A percentile compares a stretch with the other conserved stretches of the same genome.
Conservation (phyloP, 768 basidiomycete species). For the Boletus rex-veris region DNA sequence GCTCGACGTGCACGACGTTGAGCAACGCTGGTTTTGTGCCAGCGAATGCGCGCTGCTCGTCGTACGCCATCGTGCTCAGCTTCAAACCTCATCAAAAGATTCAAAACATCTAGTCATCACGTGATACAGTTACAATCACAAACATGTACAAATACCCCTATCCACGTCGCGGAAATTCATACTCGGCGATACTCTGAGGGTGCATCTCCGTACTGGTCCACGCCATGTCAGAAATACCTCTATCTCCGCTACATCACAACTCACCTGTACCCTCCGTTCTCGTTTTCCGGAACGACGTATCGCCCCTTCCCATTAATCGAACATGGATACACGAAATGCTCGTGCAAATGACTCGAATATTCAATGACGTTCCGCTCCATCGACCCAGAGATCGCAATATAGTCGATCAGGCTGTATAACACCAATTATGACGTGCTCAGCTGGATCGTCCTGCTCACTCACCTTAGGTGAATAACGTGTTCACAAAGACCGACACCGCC, state of each 20-base stretch:
- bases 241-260: slow-evolving; percentile 5
- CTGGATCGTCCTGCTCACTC: slow-evolving; percentile 8
- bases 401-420: slow-evolving; percentile 74
- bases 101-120: slow-evolving; percentile 7
- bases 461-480: slow-evolving; percentile 84
- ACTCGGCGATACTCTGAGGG: slow-evolving; percentile 63
- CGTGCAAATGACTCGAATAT: slow-evolving; percentile 83
- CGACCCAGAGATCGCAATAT: slow-evolving; percentile 65
- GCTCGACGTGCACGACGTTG: slow-evolving; percentile 13
- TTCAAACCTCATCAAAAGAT: slow-evolving; percentile 7
- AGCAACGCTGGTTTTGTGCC: slow-evolving; percentile 6
- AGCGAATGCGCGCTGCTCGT: slow-evolving; percentile 17
- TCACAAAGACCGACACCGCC: slow-evolving; percentile 93
- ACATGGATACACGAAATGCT: slow-evolving; percentile 74
- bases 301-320: slow-evolving; percentile 80
- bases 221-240: background rate
- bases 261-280: slow-evolving; percentile 66
- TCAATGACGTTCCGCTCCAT: slow-evolving; percentile 93
- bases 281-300: slow-evolving; percentile 77
- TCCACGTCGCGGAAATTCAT: slow-evolving; percentile 57
- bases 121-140: slow-evolving; percentile 8
- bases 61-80: slow-evolving; percentile 20
- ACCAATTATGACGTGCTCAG: slow-evolving; percentile 7
- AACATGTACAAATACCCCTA: slow-evolving; percentile 22
- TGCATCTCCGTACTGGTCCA: slow-evolving; percentile 73